These are phyloP conservation scores for Populus alba DNA, from an alignment of 345 rosid genomes.

Conservation along the genomic window DNA sequence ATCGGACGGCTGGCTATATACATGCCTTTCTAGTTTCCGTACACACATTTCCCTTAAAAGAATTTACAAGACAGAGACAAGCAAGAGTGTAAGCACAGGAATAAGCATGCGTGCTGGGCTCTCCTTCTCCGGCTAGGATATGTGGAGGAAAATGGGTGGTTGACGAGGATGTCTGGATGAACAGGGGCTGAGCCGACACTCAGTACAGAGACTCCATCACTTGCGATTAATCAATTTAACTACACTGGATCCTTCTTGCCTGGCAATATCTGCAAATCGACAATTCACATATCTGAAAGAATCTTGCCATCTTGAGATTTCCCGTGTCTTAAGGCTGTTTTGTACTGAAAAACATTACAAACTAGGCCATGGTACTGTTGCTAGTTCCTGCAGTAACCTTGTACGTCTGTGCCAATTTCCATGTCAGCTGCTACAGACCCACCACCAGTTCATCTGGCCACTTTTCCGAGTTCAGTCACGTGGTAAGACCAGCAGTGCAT, in stretches of 20 bases:
- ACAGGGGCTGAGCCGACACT: not conserved
- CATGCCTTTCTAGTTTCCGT: too few species aligned
- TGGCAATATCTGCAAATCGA: not conserved
- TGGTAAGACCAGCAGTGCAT: not conserved
- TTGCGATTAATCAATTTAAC: not conserved
- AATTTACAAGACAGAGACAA: too few species aligned
- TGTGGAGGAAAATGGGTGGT: not conserved
- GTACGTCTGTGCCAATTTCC: not conserved
- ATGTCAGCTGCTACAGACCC: not conserved
- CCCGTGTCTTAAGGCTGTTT: not conserved
- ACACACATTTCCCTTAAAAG: too few species aligned
- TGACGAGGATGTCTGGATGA: not conserved
- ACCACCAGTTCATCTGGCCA: not conserved
- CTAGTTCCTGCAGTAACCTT: not conserved
- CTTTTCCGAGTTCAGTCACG: not conserved
- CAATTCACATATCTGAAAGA: not conserved
- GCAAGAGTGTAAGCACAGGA: too few species aligned
- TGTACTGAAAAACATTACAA: not conserved
- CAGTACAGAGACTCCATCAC: not conserved
- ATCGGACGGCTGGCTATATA: too few species aligned
- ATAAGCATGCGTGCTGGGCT: too few species aligned
- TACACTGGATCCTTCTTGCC: conserved; percentile 17
- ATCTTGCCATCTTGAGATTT: not conserved
- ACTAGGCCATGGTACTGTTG: not conserved
- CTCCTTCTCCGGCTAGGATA: too few species aligned